phyloP scores from a whole-genome alignment of 2,329 filamentous ascomycete species.

The Aureobasidium mangrovei region DNA sequence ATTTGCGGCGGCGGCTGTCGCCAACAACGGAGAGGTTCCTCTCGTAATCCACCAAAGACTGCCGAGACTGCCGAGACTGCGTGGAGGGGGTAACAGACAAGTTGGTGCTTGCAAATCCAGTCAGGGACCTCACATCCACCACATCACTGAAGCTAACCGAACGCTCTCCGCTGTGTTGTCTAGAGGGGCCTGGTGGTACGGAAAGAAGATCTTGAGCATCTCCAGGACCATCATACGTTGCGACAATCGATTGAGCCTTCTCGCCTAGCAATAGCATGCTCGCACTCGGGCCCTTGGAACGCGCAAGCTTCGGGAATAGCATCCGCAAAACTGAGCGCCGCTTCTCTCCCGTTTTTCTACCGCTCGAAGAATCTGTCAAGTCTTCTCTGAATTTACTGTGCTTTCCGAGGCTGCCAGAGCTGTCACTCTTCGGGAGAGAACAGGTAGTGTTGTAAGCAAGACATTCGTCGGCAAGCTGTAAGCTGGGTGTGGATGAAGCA shows the following conservation, averaged over 20 bases:
- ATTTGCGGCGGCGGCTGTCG: constrained; percentile 24
- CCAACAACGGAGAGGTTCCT: constrained; percentile 21
- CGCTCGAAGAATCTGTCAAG: constrained; percentile 15
- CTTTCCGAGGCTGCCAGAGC: constrained; percentile 18
- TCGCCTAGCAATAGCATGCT: constrained; percentile 20
- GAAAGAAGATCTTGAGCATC: constrained; percentile 19
- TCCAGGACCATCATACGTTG: constrained; percentile 19
- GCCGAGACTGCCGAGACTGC: constrained; percentile 10
- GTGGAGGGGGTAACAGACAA: background rate
- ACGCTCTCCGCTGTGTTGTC: constrained; percentile 11
- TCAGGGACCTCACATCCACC: background rate
- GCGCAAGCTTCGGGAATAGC: constrained; percentile 20
- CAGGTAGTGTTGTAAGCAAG: background rate
- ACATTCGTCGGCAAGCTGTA: background rate
- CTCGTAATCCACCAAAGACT: constrained; percentile 24
- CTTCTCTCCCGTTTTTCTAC: constrained; percentile 21
- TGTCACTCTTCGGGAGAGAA: constrained; percentile 21
- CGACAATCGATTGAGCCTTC: background rate
- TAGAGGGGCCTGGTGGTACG: constrained; percentile 12
- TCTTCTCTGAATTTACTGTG: constrained; percentile 16
- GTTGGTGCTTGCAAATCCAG: background rate
- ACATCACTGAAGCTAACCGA: background rate
- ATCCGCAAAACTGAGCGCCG: constrained; percentile 24
- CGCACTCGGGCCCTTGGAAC: constrained; percentile 19
- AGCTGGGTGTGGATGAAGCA: background rate